Base-by-base conservation (phyloP, 1,139 yeast genomes). In the Yamadazyma blattariae region DNA sequence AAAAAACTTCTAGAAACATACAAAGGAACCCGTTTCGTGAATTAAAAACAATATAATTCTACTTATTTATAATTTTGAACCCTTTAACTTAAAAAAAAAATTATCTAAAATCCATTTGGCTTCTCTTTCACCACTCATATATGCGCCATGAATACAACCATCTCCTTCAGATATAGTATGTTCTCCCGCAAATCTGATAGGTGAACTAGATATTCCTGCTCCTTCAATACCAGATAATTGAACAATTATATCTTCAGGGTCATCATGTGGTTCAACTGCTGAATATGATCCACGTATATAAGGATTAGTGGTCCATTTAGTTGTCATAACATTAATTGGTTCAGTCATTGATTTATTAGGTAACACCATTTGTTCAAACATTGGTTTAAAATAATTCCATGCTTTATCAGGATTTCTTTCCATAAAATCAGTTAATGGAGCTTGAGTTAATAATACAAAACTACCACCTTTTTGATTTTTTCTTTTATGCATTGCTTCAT, bases 121-220 rank as follows among this genome's bases (percentile, higher is more conserved):
- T 46, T 85, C 95, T 44, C 94, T 71, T 37, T 55, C 56, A 2
- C 95, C 96, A 50, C 87, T 75, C 45, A 60, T 57, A 75, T 83
- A 78, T 10, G 89, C 88, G 26, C 89, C 87, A 58, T 87, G 92
- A 5, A 82, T 89, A 60, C 95, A 86, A 0, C 95, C 96, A 24
- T 82, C 79, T 6, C 95, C 95, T 40, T 82, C 87, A 47, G 71
- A 60, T 17, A 75, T 72, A 2, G 94, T 78, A 51, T 85, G 95
- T 55, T 87, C 96, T 10, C 96, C 96, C 0, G 95, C 95, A 62
- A 87, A 87, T 34, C 92, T 64, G 5, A 87, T 65, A 12, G 69
- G 59, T 7, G 56, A 47, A n/a, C 56, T 48, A 5, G 55, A 46
- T 24, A 67, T 37, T 1, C 79, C 84, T 29, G 65, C 67, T 0